These are phyloP conservation scores for Penicillium sp. DNA, from an alignment of 2,329 filamentous ascomycete genomes.

Conservation along the genomic window DNA sequence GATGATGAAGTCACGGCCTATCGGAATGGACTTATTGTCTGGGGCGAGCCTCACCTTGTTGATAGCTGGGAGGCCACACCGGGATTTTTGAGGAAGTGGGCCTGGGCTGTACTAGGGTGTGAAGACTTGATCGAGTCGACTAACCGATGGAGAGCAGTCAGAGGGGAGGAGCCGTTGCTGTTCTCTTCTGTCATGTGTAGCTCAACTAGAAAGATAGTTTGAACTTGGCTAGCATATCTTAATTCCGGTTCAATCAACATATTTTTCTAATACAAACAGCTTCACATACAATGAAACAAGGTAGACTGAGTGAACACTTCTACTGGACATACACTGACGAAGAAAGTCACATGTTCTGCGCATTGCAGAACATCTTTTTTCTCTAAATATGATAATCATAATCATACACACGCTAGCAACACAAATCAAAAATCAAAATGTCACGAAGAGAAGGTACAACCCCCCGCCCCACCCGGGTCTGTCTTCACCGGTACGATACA, in stretches of 20 bases:
- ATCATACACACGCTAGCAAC: background rate
- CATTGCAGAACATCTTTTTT: too few relatives aligned
- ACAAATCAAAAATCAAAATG: background rate
- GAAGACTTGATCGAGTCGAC: conserved; percentile 16
- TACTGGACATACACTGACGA: background rate
- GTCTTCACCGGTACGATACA: conserved; percentile 20
- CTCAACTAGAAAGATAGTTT: too few relatives aligned
- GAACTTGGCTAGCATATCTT: too few relatives aligned
- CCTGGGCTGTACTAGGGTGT: conserved; percentile 16
- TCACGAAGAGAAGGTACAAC: background rate
- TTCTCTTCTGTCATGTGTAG: background rate
- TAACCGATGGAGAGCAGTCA: conserved; percentile 10
- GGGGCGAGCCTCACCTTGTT: conserved; percentile 14
- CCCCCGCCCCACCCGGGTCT: background rate
- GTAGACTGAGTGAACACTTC: background rate
- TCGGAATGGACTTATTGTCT: conserved; percentile 14
- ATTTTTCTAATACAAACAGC: background rate
- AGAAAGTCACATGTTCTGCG: background rate
- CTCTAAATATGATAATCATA: background rate
- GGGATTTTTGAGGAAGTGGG: conserved; percentile 20
- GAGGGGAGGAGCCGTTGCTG: conserved; percentile 3
- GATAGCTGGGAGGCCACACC: conserved; percentile 21
- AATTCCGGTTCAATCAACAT: too few relatives aligned
- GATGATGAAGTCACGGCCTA: conserved; percentile 15
- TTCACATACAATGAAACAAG: background rate